Evolutionary conservation across 2,329 filamentous ascomycete genomes (phyloP), one percentile per base, ranked within the genome.

Genomic region (Monosporascus cannonballus): DNA sequence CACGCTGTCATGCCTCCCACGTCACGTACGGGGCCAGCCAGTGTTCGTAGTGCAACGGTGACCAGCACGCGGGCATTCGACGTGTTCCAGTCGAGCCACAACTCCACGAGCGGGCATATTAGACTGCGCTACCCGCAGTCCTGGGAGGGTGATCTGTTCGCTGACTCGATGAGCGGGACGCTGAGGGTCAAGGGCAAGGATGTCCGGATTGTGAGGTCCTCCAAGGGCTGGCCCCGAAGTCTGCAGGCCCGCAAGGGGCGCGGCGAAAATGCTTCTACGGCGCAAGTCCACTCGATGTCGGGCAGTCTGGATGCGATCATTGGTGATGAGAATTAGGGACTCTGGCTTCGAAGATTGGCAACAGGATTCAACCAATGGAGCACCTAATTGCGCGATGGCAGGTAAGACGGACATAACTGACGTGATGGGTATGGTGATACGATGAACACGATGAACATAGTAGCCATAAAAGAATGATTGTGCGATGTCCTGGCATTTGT

Each of bases 141-240:
- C 2, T 83, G 79, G 80, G 73, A 75, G 56, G 80, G 80, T 15
- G 56, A 58, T 20, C 63, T 81, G 36, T 55, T 55, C 9, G 70
- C 74, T 14, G 52, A 69, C 53, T 70, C 71, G 18, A 64, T 75
- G 17, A 71, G 71, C 24, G 77, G 77, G 2, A 56, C 51, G 9
- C 64, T 80, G 30, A 50, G 54, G 2, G 64, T 75, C 7, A 55
- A 49, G 20, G 79, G 79, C 15, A 67, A 73, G 41, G 77, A 69
- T 17, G 68, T 82, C 14, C 56, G 66, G 49, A 58, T 78, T 3
- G 63, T 71, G 15, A 67, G 61, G 49, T 54, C 54, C n/a, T 55
- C 62, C 3, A 55, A 59, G 1, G 64, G 66, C 2, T 68, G 67
- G 62, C 66, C 67, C 3, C 66, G 69, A 63, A 64, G 39, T 67